Percentiles rank a stretch among this genome's conserved stretches.
These are phyloP conservation scores for Oxytropis ochrocephala DNA, from an alignment of 306 rosid genomes.

Conservation along the genomic window DNA sequence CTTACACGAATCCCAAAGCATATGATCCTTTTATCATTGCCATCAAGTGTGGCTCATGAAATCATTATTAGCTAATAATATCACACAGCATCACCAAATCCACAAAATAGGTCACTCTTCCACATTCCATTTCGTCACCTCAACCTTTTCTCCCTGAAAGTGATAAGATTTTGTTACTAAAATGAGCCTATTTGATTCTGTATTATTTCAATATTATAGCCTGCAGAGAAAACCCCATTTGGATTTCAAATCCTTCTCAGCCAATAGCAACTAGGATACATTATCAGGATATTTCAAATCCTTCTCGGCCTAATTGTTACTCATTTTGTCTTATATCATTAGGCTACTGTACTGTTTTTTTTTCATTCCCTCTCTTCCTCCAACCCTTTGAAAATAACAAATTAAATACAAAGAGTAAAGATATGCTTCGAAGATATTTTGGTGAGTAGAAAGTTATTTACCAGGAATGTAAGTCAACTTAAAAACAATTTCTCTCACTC, in stretches of 20 bases:
- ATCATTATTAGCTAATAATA: no score
- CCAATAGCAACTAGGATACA: background rate
- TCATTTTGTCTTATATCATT: no score
- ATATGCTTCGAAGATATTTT: no score
- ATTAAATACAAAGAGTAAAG: background rate
- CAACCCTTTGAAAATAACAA: background rate
- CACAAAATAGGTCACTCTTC: no score
- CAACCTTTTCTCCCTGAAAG: constrained; percentile 14
- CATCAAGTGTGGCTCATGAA: no score
- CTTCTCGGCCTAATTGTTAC: background rate
- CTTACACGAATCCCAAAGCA: no score
- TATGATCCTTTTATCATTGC: no score
- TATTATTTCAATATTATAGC: background rate
- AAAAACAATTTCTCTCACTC: background rate
- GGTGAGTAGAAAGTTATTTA: no score
- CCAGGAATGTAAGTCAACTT: background rate
- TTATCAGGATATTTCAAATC: background rate
- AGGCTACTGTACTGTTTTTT: background rate
- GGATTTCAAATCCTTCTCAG: background rate
- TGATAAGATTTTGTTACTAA: constrained; percentile 28
- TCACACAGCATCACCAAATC: no score
- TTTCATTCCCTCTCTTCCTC: background rate
- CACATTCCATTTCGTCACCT: no score
- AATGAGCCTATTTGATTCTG: background rate
- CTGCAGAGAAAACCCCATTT: background rate